Evolutionary conservation across 1,284 basidiomycete genomes (phyloP).

Genomic region (Sporisorium exsertum): DNA sequence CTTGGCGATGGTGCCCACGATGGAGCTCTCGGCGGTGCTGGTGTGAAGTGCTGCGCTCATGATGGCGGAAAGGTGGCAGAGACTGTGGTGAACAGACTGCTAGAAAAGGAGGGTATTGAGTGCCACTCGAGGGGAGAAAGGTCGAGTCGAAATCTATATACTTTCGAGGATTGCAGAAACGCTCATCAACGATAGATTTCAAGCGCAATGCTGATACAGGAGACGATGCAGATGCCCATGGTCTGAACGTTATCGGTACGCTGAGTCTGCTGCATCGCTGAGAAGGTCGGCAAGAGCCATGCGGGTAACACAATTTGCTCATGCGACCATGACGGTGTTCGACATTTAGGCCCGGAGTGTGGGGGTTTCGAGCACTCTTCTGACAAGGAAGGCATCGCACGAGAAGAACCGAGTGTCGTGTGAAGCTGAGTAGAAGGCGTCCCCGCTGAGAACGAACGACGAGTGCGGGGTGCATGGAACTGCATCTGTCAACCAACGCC

Average conservation of each 20-base stretch:
- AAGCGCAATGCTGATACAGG: neutral
- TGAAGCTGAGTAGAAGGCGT: too few species aligned
- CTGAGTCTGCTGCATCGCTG: neutral
- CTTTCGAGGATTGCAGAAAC: neutral
- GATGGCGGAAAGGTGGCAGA: neutral
- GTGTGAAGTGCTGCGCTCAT: constrained; percentile 18
- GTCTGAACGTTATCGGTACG: neutral
- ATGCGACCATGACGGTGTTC: neutral
- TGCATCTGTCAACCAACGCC: constrained; percentile 32
- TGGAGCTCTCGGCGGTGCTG: constrained; percentile 21
- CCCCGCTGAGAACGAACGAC: constrained; percentile 7
- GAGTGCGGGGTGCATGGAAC: constrained; percentile 37
- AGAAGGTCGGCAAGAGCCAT: neutral
- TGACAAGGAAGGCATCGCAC: neutral
- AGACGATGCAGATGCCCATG: neutral
- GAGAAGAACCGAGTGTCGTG: constrained; percentile 12
- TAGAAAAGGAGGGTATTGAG: neutral
- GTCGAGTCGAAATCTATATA: constrained; percentile 11
- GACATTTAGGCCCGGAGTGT: neutral
- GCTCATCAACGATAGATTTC: neutral
- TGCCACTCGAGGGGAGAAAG: neutral
- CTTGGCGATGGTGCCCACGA: constrained; percentile 24
- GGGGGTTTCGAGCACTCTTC: neutral
- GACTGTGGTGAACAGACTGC: constrained; percentile 21
- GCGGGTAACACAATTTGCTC: neutral